Percentiles rank a stretch among this genome's conserved stretches.
Conservation (phyloP, 768 basidiomycete species). For the Amanita pseudoporphyria region DNA sequence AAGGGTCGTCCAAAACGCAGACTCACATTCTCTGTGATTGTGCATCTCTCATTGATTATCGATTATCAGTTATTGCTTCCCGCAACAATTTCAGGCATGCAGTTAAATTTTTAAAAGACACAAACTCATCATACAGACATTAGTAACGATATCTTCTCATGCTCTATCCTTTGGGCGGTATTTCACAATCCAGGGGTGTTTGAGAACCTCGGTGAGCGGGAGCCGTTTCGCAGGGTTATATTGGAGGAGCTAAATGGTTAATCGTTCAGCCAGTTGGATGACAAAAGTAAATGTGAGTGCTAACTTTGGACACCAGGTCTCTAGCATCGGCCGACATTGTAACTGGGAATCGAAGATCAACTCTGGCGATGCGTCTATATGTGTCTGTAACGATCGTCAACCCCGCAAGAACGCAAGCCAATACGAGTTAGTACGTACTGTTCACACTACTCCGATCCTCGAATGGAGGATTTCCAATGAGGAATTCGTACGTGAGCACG, state of each 20-base stretch:
- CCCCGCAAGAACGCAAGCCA: neutral
- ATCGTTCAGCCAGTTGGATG: neutral
- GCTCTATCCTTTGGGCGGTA: constrained; percentile 44
- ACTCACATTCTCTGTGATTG: no score
- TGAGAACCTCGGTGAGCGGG: constrained; percentile 61
- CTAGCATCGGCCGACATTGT: constrained; percentile 53
- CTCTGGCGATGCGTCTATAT: constrained; percentile 79
- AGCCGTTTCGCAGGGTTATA: constrained; percentile 74
- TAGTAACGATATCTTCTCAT: no score
- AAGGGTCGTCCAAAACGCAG: no score
- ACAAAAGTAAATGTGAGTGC: constrained; percentile 12
- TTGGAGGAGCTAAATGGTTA: constrained; percentile 59
- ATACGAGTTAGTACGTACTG: constrained; percentile 35
- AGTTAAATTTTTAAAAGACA: no score
- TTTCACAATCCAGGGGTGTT: constrained; percentile 82
- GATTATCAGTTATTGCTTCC: no score
- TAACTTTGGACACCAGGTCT: constrained; percentile 53
- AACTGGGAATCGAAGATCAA: constrained; percentile 66
- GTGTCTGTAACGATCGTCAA: constrained; percentile 46
- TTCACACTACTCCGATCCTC: constrained; percentile 75
- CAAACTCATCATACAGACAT: no score
- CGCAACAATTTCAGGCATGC: no score
- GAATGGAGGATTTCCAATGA: constrained; percentile 72
- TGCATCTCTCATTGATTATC: no score
- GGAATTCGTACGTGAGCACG: constrained; percentile 93